Evolutionary conservation across 164 flowering plant species (phyloP), one percentile per base, ranked within the genome.

Genomic region (Euptelea pleiosperma): DNA sequence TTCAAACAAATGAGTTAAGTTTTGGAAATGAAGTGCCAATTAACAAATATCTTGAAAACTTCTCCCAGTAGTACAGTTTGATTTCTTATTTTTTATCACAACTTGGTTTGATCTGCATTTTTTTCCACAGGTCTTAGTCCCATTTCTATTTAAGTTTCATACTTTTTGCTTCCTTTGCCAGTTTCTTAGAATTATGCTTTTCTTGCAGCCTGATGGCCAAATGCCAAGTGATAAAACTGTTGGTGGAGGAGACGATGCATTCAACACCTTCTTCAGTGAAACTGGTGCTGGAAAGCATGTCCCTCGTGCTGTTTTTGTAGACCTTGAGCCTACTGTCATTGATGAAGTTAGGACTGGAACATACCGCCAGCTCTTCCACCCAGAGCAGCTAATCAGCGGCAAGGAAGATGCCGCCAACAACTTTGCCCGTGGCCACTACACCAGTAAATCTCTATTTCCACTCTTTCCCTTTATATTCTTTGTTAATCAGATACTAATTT

Each of bases 201-300:
- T 61, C 46, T 54, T 43, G 57, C 68, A 85, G 91, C 82, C 84
- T 69, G 91, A 82, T 81, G 91, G 88, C 55, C 86, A 85, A 71
- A 85, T 82, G 91, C 91, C 87, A n/a, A 63, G 83, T 73, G 91
- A 83, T 49, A 78, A 77, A 59, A 81, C 88, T 7, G 70, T 83
- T 22, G 86, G 91, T 0, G 92, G 89, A 50, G 92, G 89, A 36
- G 89, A 86, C 64, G 92, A 83, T 77, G 89, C 92, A 10, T 85
- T 81, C 76, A 85, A 82, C 83, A 84, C 89, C 56, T 85, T 85
- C 48, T 85, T 85, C 75, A 85, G 87, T 47, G 91, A 85, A 67
- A 85, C 87, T 41, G 91, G 91, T 74, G 84, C 84, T 41, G 91
- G 91, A 19, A 82, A 85, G 77, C 91, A 85, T 35, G 91, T 85